A percentile compares a stretch with the other conserved stretches of the same genome.
phyloP scores from a whole-genome alignment of 2,329 filamentous ascomycete genomes.

The Penicillium paneum region DNA sequence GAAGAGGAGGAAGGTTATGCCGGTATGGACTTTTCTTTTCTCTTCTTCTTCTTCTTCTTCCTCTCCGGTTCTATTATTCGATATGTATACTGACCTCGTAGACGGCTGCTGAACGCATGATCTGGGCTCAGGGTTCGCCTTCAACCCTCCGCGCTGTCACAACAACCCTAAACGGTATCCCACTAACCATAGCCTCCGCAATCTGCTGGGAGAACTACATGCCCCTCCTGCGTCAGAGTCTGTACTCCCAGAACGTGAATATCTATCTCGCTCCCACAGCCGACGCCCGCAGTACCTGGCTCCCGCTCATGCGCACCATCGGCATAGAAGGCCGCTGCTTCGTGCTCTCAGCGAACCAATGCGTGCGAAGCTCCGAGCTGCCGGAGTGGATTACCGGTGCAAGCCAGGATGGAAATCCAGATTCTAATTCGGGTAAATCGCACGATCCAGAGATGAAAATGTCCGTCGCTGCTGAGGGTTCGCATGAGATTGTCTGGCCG shows the following conservation, averaged over 20 bases:
- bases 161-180: conserved; percentile 72
- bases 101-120: conserved; percentile 1
- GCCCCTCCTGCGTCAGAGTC: conserved; percentile 75
- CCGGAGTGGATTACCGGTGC: conserved; percentile 48
- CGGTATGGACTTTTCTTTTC: conserved; percentile 49
- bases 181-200: conserved; percentile 74
- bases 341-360: conserved; percentile 83
- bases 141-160: conserved; percentile 75
- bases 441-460: background rate
- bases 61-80: background rate
- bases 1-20: conserved; percentile 90
- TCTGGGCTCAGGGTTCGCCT: conserved; percentile 56
- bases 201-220: conserved; percentile 98
- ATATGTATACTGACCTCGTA: background rate
- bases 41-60: background rate
- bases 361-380: conserved; percentile 57
- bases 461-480: background rate
- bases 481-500: conserved; percentile 1
- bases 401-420: background rate
- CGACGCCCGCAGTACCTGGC: conserved; percentile 77
- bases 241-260: conserved; percentile 89
- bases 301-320: conserved; percentile 73
- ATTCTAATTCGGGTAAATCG: background rate
- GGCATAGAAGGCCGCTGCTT: conserved; percentile 79
- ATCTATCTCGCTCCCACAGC: conserved; percentile 87